Conservation (phyloP, 176 grass and related monocot genomes). For the Secale cereale region DNA sequence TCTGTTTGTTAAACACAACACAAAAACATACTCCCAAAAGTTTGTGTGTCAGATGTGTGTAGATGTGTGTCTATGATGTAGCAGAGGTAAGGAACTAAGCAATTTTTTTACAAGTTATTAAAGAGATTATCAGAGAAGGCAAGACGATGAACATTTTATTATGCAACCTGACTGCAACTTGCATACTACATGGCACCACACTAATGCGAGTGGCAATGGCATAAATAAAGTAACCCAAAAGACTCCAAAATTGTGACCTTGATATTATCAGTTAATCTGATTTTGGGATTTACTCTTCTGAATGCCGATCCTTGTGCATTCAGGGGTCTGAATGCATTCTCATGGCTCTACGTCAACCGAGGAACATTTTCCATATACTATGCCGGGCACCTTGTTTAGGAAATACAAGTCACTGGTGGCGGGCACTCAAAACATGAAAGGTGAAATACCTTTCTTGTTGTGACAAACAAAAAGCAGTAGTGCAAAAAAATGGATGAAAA, state of each 20-base stretch:
- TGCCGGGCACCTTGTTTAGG: constrained; percentile 3
- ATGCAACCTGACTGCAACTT: neutral
- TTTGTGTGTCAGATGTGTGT: neutral
- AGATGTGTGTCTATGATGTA: neutral
- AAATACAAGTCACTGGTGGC: constrained; percentile 1
- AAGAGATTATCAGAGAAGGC: neutral
- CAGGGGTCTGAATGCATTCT: neutral
- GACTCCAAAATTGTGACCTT: constrained; percentile 8
- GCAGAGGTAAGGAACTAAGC: constrained; percentile 18
- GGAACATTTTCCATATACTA: neutral
- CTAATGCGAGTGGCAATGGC: neutral
- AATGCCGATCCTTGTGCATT: neutral
- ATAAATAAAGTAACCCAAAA: constrained; percentile 8
- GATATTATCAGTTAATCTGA: constrained; percentile 10
- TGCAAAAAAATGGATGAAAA: neutral
- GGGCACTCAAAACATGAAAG: constrained; percentile 12
- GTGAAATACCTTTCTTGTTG: constrained; percentile 16
- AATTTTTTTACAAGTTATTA: neutral
- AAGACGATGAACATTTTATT: neutral
- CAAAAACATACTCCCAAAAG: constrained; percentile 22
- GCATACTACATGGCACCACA: neutral
- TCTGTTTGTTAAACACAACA: constrained; percentile 3
- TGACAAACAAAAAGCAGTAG: constrained; percentile 5
- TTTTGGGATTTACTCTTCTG: constrained; percentile 3
- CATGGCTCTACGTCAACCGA: constrained; percentile 3